Conservation (phyloP, 225 moss, liverwort and hornwort genomes). For the Lunularia cruciata region DNA sequence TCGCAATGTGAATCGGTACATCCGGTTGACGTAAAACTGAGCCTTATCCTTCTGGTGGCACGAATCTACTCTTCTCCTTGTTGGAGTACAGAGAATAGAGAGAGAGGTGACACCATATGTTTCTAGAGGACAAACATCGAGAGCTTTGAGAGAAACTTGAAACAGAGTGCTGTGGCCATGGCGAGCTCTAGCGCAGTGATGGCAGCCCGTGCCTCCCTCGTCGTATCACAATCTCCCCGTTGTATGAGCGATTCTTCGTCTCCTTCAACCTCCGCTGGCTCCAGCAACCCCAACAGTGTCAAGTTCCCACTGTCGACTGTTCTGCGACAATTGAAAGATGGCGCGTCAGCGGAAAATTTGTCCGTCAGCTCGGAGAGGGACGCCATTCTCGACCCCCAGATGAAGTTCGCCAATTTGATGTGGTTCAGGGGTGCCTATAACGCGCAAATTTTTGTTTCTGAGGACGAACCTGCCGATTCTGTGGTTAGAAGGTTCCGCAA, state of each 20-base stretch:
- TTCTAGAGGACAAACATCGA: no score
- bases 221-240: slow-evolving; percentile 5
- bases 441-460: slow-evolving; percentile 86
- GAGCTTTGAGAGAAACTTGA: no score
- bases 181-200: slow-evolving; percentile 31
- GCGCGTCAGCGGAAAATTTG: slow-evolving; percentile 21
- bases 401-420: slow-evolving; percentile 80
- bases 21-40: no score
- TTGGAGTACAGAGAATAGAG: no score
- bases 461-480: slow-evolving; percentile 92
- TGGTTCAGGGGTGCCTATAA: slow-evolving; percentile 93
- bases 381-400: slow-evolving; percentile 63
- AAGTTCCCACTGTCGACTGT: slow-evolving; percentile 18
- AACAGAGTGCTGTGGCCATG: slow-evolving; percentile 45
- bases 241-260: not conserved
- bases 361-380: slow-evolving; percentile 28
- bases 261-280: slow-evolving; percentile 19
- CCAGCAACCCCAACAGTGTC: slow-evolving; percentile 14
- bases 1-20: no score
- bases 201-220: slow-evolving; percentile 14
- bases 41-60: no score
- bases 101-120: no score
- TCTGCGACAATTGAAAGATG: slow-evolving; percentile 20
- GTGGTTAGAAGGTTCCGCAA: slow-evolving; percentile 88
- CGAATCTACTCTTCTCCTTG: no score